Evolutionary conservation across 176 grass and related monocot genomes (phyloP).

Genomic region (Chloris gayana): DNA sequence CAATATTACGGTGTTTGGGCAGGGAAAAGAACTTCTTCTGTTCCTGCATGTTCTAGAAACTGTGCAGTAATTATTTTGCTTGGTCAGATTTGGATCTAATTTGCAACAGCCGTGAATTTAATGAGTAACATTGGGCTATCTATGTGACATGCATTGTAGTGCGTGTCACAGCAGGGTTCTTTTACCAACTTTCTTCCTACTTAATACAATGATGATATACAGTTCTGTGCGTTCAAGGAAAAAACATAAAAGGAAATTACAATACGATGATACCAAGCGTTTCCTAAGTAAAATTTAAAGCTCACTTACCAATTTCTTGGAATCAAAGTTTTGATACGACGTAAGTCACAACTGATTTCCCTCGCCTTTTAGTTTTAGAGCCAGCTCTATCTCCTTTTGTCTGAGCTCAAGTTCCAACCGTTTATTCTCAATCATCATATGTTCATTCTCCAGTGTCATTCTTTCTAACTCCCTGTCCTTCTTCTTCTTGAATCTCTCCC

Average conservation of each 20-base stretch:
- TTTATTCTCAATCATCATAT: slow-evolving; percentile 79
- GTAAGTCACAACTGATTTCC: slow-evolving; percentile 37
- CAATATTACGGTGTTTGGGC: too few relatives aligned
- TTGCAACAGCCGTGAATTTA: too few relatives aligned
- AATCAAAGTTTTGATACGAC: slow-evolving; percentile 23
- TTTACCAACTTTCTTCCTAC: too few relatives aligned
- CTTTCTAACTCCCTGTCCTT: slow-evolving; percentile 85
- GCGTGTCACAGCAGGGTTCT: too few relatives aligned
- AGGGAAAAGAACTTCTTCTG: too few relatives aligned
- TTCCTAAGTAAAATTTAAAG: slow-evolving; percentile 5
- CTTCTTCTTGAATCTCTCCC: slow-evolving; percentile 76
- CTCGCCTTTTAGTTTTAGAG: slow-evolving; percentile 48
- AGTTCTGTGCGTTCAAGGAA: too few relatives aligned
- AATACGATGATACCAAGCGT: background rate
- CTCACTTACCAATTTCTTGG: slow-evolving; percentile 30
- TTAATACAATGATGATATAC: too few relatives aligned
- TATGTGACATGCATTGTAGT: too few relatives aligned
- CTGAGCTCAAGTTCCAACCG: slow-evolving; percentile 68
- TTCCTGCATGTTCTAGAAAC: too few relatives aligned
- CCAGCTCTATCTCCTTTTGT: slow-evolving; percentile 66
- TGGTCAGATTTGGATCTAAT: too few relatives aligned
- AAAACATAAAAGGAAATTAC: background rate
- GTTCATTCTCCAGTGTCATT: slow-evolving; percentile 78
- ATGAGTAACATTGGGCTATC: too few relatives aligned
- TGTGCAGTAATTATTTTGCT: too few relatives aligned